These are phyloP conservation scores for Cercophora scortea DNA, from an alignment of 495 filamentous ascomycete genomes.

Conservation along the genomic window DNA sequence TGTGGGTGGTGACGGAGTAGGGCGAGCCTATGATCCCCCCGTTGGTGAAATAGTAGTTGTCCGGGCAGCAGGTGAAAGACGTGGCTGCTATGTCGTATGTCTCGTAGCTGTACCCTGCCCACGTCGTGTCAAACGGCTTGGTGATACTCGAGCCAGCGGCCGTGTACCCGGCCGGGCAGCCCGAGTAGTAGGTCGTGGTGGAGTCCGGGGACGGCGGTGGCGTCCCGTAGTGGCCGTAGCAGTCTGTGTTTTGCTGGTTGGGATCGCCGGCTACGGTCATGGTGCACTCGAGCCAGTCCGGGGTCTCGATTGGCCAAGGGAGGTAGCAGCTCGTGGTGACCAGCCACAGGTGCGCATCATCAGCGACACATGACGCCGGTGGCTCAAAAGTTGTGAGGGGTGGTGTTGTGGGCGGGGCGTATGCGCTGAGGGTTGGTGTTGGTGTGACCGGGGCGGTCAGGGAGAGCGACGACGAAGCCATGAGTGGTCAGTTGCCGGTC, in stretches of 20 bases:
- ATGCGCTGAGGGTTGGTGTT: too few relatives aligned
- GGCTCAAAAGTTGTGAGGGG: too few relatives aligned
- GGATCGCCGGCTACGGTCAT: neutral
- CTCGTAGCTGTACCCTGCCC: too few relatives aligned
- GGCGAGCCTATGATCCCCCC: neutral
- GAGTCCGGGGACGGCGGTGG: neutral
- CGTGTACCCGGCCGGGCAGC: neutral
- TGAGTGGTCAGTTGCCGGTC: too few relatives aligned
- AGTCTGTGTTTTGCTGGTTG: neutral
- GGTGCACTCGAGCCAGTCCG: slow-evolving; percentile 2
- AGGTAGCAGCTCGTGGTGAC: slow-evolving; percentile 1
- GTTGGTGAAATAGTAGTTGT: neutral
- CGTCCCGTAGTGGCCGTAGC: neutral
- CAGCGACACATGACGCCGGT: neutral
- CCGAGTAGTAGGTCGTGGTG: neutral
- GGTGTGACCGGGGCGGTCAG: too few relatives aligned
- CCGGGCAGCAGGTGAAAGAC: neutral
- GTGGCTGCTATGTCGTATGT: neutral
- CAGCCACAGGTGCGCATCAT: neutral
- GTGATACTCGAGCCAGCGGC: neutral
- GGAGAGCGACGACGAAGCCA: too few relatives aligned
- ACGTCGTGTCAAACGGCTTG: neutral
- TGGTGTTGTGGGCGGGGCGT: too few relatives aligned
- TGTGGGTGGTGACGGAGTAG: neutral
- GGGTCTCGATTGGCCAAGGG: neutral